Base-by-base conservation (phyloP, 768 basidiomycete genomes). In the Cyclocybe aegerita region DNA sequence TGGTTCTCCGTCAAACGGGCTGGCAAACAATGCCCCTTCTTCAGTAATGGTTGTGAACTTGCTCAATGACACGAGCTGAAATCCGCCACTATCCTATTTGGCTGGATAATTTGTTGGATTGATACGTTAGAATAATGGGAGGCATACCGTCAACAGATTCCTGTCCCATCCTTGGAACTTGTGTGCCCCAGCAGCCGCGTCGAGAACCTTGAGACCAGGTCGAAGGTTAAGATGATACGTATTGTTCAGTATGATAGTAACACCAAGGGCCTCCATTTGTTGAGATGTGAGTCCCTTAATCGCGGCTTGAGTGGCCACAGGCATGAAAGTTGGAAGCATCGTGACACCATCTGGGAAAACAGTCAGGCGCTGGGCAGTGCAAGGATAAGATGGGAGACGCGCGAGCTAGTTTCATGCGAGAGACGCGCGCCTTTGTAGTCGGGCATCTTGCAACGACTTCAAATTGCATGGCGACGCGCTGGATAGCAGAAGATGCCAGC, bases 271-370 rank as follows among this genome's bases (percentile, higher is more conserved):
- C 63, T 93, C 89, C 35, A 89, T 83, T 68, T 94, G 90, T 52
- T 90, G 86, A 14, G 90, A 69, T 4, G 91, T 92, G n/a, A 95
- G 70, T 3, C 92, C 91, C 68, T 96, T 96, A 62, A 95, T 91
- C 5, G 92, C 88, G 12, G 88, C 91, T 63, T 95, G 93, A 4
- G 93, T 95, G 2, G 91, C 92, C 7, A 94, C 91, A 3, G 92
- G 93, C 93, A 94, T 95, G 60, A 95, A 95, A 0, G 92, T 91
- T 1, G 92, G 92, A 14, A 93, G 72, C 76, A 87, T 82, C 1
- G 91, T 93, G 35, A 79, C 71, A 7, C 90, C 90, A 71, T 93
- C 90, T 91, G 52, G 9, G 17, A 39, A 49, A 44, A 23, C 41
- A 3, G 50, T 23, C 15, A 17, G 30, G 40, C 17, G 12, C 37